Conservation (phyloP, 2,329 filamentous ascomycete species). For the Trichophaea hybrida region DNA sequence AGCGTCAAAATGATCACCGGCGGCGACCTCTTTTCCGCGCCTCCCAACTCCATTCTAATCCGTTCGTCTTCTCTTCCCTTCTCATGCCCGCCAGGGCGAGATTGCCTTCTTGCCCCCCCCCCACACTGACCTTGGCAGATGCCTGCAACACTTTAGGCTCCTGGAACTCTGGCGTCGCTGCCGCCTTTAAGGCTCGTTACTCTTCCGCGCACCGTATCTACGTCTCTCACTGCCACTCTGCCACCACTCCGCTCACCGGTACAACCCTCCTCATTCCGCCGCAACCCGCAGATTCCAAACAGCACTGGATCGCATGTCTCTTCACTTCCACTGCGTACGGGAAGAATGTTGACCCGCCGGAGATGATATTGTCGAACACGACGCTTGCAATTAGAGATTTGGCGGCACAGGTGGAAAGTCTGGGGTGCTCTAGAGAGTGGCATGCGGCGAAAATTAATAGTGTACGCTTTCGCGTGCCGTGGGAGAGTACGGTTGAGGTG, state of each 20-base stretch:
- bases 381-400: not conserved
- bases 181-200: not conserved
- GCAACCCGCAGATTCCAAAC: not conserved
- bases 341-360: not conserved
- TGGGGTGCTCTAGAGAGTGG: not conserved
- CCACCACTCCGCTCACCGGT: not conserved
- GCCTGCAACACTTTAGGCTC: not conserved
- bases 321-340: not conserved
- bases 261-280: not conserved
- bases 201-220: not conserved
- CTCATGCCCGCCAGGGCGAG: not conserved
- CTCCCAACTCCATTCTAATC: not conserved
- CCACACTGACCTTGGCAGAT: not conserved
- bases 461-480: not conserved
- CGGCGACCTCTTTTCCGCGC: not conserved
- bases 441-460: slow-evolving; percentile 1
- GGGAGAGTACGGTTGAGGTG: not conserved
- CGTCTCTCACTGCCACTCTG: not conserved
- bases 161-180: not conserved
- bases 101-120: not conserved
- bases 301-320: not conserved
- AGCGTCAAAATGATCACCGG: not conserved
- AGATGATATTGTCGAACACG: not conserved
- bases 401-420: not conserved
- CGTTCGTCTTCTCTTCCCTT: not conserved